Conservation (phyloP, 345 rosid genomes). For the Clarkia xantiana region DNA sequence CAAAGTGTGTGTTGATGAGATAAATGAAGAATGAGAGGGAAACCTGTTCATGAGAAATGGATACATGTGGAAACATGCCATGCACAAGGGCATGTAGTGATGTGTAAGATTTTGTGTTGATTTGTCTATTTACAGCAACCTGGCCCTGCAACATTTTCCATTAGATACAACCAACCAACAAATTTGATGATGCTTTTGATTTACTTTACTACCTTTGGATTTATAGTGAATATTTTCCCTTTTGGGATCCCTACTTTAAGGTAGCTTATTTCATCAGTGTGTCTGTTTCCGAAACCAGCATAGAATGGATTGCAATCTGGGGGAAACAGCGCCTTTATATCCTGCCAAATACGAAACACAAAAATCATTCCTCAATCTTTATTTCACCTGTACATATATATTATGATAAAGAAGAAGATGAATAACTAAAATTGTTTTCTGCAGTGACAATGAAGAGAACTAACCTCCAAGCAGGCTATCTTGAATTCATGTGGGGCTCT, state of each 20-base stretch:
- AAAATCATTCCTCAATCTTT: not conserved
- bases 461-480: slow-evolving; percentile 96
- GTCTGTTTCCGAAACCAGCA: slow-evolving; percentile 97
- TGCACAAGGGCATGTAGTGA: slow-evolving; percentile 77
- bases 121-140: slow-evolving; percentile 69
- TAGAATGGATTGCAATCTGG: slow-evolving; percentile 82
- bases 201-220: slow-evolving; percentile 63
- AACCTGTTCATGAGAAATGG: slow-evolving; percentile 54
- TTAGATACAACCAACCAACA: not conserved
- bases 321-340: slow-evolving; percentile 78
- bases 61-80: slow-evolving; percentile 66
- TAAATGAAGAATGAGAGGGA: too few relatives aligned
- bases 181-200: not conserved
- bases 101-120: slow-evolving; percentile 69
- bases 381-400: too few relatives aligned
- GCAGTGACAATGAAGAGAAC: slow-evolving; percentile 7
- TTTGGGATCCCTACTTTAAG: slow-evolving; percentile 92
- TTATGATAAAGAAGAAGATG: not conserved
- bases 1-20: too few relatives aligned
- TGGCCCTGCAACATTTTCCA: slow-evolving; percentile 49
- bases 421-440: not conserved
- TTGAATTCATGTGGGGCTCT: slow-evolving; percentile 99
- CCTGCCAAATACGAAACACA: slow-evolving; percentile 30
- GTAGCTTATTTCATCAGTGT: slow-evolving; percentile 95
- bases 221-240: slow-evolving; percentile 86